These are phyloP conservation scores for Cystobasidium slooffiae DNA, from an alignment of 1,284 basidiomycete genomes.

Conservation along the genomic window DNA sequence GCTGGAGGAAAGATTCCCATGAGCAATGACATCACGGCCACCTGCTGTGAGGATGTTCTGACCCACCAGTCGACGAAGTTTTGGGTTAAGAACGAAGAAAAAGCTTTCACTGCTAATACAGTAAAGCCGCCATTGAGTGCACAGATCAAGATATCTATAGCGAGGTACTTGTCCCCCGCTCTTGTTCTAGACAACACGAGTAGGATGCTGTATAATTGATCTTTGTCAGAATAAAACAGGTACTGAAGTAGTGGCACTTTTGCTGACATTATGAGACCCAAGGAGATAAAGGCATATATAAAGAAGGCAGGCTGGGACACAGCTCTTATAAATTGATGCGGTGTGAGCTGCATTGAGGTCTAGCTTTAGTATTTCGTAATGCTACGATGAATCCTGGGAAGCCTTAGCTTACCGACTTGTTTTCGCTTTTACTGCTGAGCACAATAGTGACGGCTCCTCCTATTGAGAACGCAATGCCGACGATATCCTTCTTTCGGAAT, in stretches of 20 bases:
- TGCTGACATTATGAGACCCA: conserved; percentile 57
- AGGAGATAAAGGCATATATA: conserved; percentile 70
- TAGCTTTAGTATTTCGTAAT: no score
- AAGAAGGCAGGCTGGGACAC: conserved; percentile 74
- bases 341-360: conserved; percentile 60
- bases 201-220: conserved; percentile 62
- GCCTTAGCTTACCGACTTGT: conserved; percentile 63
- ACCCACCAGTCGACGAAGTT: conserved; percentile 73
- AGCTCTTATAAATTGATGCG: conserved; percentile 70
- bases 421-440: conserved; percentile 71
- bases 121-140: conserved; percentile 93
- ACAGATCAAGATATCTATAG: conserved; percentile 85
- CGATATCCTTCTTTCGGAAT: conserved; percentile 69
- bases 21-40: conserved; percentile 59
- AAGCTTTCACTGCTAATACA: conserved; percentile 88
- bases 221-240: neutral
- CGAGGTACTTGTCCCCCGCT: conserved; percentile 71
- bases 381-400: no score
- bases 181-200: conserved; percentile 66
- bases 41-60: conserved; percentile 77
- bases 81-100: conserved; percentile 80
- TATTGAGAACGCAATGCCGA: conserved; percentile 81
- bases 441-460: conserved; percentile 91
- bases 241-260: neutral
- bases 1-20: conserved; percentile 11